A percentile compares a stretch with the other conserved stretches of the same genome.
Conservation (phyloP, 495 filamentous ascomycete genomes). For the Evernia prunastri region DNA sequence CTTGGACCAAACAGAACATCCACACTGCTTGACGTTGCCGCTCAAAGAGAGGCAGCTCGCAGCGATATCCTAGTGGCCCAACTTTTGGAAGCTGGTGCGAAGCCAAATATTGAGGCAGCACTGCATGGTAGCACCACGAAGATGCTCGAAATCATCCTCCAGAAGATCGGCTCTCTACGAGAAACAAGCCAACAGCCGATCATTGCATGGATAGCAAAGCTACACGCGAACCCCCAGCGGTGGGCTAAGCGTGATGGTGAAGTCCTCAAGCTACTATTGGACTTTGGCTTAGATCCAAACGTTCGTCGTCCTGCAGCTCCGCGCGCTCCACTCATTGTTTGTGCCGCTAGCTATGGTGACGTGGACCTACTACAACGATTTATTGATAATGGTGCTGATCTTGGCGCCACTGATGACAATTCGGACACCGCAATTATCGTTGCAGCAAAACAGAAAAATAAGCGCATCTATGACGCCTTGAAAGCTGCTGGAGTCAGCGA, state of each 20-base stretch:
- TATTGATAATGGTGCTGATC: conserved; percentile 6
- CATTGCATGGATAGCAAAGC: conserved; percentile 1
- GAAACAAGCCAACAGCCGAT: conserved; percentile 6
- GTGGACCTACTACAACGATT: conserved; percentile 12
- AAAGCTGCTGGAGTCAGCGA: conserved; percentile 18
- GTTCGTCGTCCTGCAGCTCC: conserved; percentile 11
- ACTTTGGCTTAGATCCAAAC: conserved; percentile 16
- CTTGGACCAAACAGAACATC: conserved; percentile 9
- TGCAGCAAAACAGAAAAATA: conserved; percentile 13
- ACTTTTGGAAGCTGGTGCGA: conserved; percentile 13
- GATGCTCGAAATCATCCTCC: conserved; percentile 12
- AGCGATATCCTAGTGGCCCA: conserved; percentile 3
- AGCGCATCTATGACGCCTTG: conserved; percentile 16
- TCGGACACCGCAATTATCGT: conserved; percentile 16
- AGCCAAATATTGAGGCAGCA: conserved; percentile 12
- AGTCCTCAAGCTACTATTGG: conserved; percentile 12
- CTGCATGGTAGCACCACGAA: conserved; percentile 4
- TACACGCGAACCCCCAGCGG: conserved; percentile 4
- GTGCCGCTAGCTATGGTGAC: conserved; percentile 16
- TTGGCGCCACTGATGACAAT: conserved; percentile 14
- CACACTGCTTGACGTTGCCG: conserved; percentile 11
- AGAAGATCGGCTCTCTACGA: not conserved
- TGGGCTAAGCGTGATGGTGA: conserved; percentile 14
- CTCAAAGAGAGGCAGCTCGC: not conserved
- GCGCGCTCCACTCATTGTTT: conserved; percentile 17